A percentile compares a stretch with the other conserved stretches of the same genome.
Conservation (phyloP, 2,329 filamentous ascomycete genomes). For the Xylaria sp. region DNA sequence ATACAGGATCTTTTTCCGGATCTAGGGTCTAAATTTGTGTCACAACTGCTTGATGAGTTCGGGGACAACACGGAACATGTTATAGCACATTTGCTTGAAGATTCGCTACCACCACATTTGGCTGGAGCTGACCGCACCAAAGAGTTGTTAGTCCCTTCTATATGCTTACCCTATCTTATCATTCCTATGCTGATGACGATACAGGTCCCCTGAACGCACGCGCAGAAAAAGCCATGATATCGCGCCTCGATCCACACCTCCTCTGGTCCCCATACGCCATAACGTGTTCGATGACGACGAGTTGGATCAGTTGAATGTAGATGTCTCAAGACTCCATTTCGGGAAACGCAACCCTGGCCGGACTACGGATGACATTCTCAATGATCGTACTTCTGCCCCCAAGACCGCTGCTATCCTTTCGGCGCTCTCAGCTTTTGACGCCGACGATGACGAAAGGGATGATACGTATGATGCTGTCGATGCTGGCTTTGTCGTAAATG, state of each 20-base stretch:
- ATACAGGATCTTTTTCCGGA: constrained; percentile 95
- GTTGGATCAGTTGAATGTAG: constrained; percentile 72
- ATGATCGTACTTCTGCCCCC: constrained; percentile 67
- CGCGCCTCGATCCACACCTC: constrained; percentile 65
- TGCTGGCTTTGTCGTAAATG: constrained; percentile 86
- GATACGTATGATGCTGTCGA: constrained; percentile 95
- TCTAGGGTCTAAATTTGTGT: constrained; percentile 80
- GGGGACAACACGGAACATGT: constrained; percentile 77
- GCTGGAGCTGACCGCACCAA: constrained; percentile 67
- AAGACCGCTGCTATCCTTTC: constrained; percentile 88
- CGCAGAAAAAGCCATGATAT: constrained; percentile 50
- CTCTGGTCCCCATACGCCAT: constrained; percentile 61
- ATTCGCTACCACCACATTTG: constrained; percentile 73
- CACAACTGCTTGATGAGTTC: constrained; percentile 81
- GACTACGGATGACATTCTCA: constrained; percentile 75
- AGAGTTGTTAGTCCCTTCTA: constrained; percentile 55
- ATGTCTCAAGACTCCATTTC: constrained; percentile 74
- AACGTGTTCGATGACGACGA: constrained; percentile 85
- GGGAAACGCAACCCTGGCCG: constrained; percentile 70
- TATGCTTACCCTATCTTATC: background rate
- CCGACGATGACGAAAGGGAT: constrained; percentile 94
- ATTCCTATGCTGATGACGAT: constrained; percentile 11
- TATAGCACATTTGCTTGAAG: constrained; percentile 80
- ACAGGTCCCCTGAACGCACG: constrained; percentile 37
- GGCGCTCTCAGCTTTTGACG: constrained; percentile 86